phyloP scores from a whole-genome alignment of 257 asterid species.

The Ophiorrhiza pumila region DNA sequence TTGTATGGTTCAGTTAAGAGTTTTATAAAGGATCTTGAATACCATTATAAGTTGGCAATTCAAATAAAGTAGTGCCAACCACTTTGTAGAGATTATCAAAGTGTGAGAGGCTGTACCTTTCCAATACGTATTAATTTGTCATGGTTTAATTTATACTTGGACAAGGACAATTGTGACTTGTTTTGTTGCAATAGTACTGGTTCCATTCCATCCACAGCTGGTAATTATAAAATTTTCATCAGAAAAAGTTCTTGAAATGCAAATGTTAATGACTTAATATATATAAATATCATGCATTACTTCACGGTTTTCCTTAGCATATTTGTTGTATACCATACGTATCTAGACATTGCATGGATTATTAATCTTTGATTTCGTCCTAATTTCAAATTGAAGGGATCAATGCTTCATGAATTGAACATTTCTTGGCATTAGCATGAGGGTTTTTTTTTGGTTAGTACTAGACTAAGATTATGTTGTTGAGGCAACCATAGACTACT shows the following conservation, averaged over 20 bases:
- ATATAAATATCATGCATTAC: slow-evolving; percentile 10
- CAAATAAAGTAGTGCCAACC: slow-evolving; percentile 51
- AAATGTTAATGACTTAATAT: neutral
- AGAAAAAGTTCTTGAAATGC: neutral
- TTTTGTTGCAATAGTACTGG: slow-evolving; percentile 2
- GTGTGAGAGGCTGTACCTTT: slow-evolving; percentile 31
- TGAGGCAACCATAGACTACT: too few species aligned
- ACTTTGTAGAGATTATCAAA: slow-evolving; percentile 46
- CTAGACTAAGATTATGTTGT: too few species aligned
- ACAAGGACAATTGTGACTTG: slow-evolving; percentile 10
- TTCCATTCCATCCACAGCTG: neutral
- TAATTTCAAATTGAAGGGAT: too few species aligned
- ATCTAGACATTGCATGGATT: neutral
- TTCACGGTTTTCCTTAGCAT: slow-evolving; percentile 2
- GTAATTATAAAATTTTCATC: neutral
- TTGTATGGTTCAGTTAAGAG: slow-evolving; percentile 18
- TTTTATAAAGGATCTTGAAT: slow-evolving; percentile 54
- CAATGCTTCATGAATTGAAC: too few species aligned
- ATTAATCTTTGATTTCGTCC: neutral
- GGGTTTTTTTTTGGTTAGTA: too few species aligned
- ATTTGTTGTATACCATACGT: neutral
- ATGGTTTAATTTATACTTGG: neutral
- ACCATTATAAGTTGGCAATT: slow-evolving; percentile 69
- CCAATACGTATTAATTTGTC: neutral
- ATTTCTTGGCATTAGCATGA: too few species aligned